A percentile compares a stretch with the other conserved stretches of the same genome.
Conservation (phyloP, 2,329 filamentous ascomycete genomes). For the Aspergillus puulaauensis region DNA sequence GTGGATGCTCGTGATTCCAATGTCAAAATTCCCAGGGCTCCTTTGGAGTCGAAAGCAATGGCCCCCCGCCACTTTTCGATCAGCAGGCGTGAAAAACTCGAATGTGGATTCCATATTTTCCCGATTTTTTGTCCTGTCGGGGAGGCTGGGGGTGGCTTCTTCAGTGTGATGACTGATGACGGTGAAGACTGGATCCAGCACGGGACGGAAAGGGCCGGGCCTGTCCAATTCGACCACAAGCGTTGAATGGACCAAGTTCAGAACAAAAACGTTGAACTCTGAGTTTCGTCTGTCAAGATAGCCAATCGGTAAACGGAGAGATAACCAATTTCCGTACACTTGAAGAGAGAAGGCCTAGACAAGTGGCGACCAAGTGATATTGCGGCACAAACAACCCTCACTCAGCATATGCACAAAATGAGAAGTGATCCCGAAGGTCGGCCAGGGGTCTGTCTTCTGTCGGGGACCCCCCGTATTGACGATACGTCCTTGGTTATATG, state of each 20-base stretch:
- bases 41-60: not conserved
- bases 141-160: not conserved
- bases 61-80: not conserved
- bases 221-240: constrained; percentile 17
- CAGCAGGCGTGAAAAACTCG: not conserved
- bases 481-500: constrained; percentile 30
- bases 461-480: constrained; percentile 24
- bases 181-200: constrained; percentile 21
- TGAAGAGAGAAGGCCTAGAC: constrained; percentile 1
- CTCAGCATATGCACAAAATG: constrained; percentile 2
- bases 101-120: not conserved
- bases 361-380: constrained; percentile 1
- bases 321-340: not conserved
- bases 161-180: constrained; percentile 5
- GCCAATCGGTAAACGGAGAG: constrained; percentile 5
- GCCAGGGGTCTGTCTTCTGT: constrained; percentile 4
- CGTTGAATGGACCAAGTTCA: constrained; percentile 16
- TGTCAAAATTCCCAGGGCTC: not conserved
- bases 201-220: constrained; percentile 41
- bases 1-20: not conserved
- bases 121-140: not conserved
- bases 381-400: constrained; percentile 1
- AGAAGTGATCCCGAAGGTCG: constrained; percentile 10
- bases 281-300: constrained; percentile 8
- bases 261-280: constrained; percentile 3